phyloP scores from a whole-genome alignment of 768 basidiomycete species.

The Nevesoporus exiguus region DNA sequence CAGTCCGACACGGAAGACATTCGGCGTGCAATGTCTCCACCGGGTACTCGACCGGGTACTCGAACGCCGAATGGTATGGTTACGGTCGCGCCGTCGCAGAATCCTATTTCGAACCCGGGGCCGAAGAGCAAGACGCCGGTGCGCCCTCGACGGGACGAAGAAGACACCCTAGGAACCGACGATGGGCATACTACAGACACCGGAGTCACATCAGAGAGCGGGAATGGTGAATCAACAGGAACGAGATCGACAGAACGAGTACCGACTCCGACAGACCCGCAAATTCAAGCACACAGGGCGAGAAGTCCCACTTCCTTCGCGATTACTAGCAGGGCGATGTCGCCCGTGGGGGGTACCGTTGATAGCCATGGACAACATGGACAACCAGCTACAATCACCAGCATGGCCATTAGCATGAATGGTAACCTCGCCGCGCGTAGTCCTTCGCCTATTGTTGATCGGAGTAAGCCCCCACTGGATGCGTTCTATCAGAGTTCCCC shows the following conservation, averaged over 20 bases:
- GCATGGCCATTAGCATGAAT: conserved; percentile 51
- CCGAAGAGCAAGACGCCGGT: conserved; percentile 48
- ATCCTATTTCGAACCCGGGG: conserved; percentile 4
- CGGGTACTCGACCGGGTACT: conserved; percentile 42
- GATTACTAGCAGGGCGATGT: conserved; percentile 51
- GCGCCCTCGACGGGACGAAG: conserved; percentile 46
- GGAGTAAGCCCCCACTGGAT: conserved; percentile 55
- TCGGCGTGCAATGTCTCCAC: conserved; percentile 67
- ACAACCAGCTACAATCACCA: conserved; percentile 48
- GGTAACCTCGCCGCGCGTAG: conserved; percentile 47
- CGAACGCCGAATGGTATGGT: conserved; percentile 33
- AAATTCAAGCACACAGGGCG: conserved; percentile 34
- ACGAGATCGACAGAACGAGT: conserved; percentile 42
- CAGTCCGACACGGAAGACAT: conserved; percentile 51
- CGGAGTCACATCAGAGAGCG: conserved; percentile 41
- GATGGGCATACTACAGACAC: conserved; percentile 50
- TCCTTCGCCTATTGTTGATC: conserved; percentile 56
- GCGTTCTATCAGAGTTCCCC: conserved; percentile 49
- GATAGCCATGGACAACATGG: conserved; percentile 24
- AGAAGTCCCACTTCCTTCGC: conserved; percentile 54
- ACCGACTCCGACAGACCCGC: conserved; percentile 52
- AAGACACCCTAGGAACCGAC: conserved; percentile 40
- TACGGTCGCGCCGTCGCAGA: conserved; percentile 9
- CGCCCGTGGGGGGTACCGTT: conserved; percentile 44
- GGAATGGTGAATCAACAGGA: conserved; percentile 25